phyloP scores from a whole-genome alignment of 2,329 filamentous ascomycete species.

The Xylaria sp. region DNA sequence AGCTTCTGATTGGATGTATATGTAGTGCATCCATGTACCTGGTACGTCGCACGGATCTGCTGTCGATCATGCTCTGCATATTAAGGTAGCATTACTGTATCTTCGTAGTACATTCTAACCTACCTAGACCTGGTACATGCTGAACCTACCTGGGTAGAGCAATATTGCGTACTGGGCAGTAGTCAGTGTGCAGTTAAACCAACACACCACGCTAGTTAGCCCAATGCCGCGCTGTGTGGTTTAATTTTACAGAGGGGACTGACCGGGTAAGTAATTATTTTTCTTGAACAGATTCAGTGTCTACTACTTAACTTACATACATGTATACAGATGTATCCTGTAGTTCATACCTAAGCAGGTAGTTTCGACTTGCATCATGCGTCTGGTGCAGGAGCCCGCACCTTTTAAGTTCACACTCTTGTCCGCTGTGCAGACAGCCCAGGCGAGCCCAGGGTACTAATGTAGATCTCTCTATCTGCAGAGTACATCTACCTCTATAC shows the following conservation, averaged over 20 bases:
- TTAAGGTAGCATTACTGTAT: neutral
- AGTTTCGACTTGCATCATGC: slow-evolving; percentile 7
- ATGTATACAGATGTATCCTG: neutral
- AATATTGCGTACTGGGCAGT: neutral
- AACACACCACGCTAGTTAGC: no score
- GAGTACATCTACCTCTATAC: no score
- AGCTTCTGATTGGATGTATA: neutral
- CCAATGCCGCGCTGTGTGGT: no score
- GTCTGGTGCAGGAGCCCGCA: slow-evolving; percentile 13
- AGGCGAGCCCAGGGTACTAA: no score
- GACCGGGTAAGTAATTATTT: neutral
- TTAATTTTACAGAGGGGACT: no score
- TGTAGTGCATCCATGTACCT: neutral
- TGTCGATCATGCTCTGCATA: neutral
- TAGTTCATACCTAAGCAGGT: no score
- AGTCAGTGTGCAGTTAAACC: no score
- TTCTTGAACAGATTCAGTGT: neutral
- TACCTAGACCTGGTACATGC: neutral
- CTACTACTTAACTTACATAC: neutral
- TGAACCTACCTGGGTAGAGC: no score
- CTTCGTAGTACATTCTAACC: neutral
- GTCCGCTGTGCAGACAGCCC: neutral
- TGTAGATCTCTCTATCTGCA: no score
- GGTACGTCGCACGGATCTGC: neutral
- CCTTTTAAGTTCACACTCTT: neutral